These are phyloP conservation scores for Alternaria ventricosa DNA, from an alignment of 2,329 filamentous ascomycete species.

Conservation along the genomic window DNA sequence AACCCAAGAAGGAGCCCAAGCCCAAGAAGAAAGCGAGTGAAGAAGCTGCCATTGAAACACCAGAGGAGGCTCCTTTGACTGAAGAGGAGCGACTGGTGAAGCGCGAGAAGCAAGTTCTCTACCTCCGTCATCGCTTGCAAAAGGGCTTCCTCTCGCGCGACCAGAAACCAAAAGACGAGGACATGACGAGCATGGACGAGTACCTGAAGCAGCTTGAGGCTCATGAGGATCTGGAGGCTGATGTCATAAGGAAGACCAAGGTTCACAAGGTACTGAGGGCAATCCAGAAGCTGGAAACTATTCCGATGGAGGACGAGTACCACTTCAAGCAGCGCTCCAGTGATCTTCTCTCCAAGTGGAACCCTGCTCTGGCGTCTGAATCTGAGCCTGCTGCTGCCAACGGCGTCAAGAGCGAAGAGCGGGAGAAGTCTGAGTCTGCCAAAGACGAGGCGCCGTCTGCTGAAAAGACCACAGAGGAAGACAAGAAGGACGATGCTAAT, in stretches of 20 bases:
- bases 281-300: constrained; percentile 83
- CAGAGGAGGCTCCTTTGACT: constrained; percentile 61
- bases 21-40: constrained; percentile 57
- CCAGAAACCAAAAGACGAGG: constrained; percentile 81
- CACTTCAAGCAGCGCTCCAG: constrained; percentile 86
- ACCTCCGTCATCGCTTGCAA: constrained; percentile 91
- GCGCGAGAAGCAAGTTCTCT: constrained; percentile 76
- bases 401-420: constrained; percentile 45
- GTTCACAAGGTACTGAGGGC: constrained; percentile 98
- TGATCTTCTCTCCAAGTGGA: constrained; percentile 86
- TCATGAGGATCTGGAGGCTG: constrained; percentile 80
- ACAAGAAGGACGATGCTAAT: constrained; percentile 32
- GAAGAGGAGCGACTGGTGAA: constrained; percentile 63
- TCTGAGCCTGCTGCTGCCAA: constrained; percentile 38
- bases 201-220: constrained; percentile 82
- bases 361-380: constrained; percentile 67
- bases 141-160: constrained; percentile 90
- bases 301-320: constrained; percentile 82
- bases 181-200: constrained; percentile 80
- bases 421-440: constrained; percentile 47
- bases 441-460: constrained; percentile 40
- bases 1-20: constrained; percentile 68
- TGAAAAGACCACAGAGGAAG: constrained; percentile 40
- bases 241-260: constrained; percentile 89
- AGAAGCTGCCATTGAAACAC: constrained; percentile 64